Base-by-base conservation (phyloP, 441 rosid species). In the Biscutella laevigata region DNA sequence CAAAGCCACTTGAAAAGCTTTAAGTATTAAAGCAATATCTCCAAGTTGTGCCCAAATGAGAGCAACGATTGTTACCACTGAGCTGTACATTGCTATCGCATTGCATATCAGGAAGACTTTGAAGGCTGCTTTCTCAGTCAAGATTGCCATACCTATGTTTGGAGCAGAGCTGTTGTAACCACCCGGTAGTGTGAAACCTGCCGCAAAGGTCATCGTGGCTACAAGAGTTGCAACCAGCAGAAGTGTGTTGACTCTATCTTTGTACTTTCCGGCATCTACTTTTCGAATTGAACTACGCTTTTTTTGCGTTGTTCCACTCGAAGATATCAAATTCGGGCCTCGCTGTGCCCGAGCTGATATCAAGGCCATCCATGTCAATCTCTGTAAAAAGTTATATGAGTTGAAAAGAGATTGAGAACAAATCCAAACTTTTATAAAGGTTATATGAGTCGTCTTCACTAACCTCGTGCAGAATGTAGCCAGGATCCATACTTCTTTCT, bases 161-260 rank as follows among this genome's bases (percentile, higher is more conserved):
- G 43, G 40, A 13, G 12, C 37, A 9, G 57, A 54, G 7, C 24
- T 13, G 7, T 33, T 67, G 39, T 53, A 49, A 15, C 71, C 57
- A n/a, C 62, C 51, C 1, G 62, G 71, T 41, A 60, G 2, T 46
- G 62, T 41, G 40, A 67, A 67, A 2, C 62, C 67, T 26, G 67
- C 53, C 3, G 71, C n/a, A 28, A 61, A 61, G 1, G 60, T 42
- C 38, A 68, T 25, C 4, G 63, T 55, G 5, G 62, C 53, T 12
- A 61, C 17, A 21, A 67, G 62, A 14, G 57, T 40, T 1, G 62
- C 49, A n/a, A 41, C 30, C 28, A 53, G 12, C 5, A 59, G 6
- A 16, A 37, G 41, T 3, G 41, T 37, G 16, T 37, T 37, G 11
- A 37, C 41, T 1, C 41, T 20, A 37, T 37, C 41, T 15, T 37